A percentile compares a stretch with the other conserved stretches of the same genome.
Evolutionary conservation across 495 filamentous ascomycete genomes (phyloP).

Genomic region (Lasiosphaeria miniovina): DNA sequence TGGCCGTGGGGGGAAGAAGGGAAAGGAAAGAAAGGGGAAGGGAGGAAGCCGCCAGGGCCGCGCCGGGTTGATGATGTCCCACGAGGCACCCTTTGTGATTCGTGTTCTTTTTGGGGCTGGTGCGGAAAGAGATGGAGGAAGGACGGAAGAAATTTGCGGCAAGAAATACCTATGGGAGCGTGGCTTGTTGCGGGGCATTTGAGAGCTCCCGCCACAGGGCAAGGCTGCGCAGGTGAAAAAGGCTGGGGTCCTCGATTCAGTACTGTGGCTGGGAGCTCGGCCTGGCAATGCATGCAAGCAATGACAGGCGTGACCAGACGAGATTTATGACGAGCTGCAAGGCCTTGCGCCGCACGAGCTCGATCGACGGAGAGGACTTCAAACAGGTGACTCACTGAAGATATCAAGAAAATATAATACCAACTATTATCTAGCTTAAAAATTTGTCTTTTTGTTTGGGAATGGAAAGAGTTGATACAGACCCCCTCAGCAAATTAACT

Average conservation of each 20-base stretch:
- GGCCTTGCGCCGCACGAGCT: too few relatives aligned
- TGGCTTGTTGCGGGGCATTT: constrained; percentile 9
- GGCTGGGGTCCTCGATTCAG: not conserved
- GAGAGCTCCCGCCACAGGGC: not conserved
- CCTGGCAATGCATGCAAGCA: too few relatives aligned
- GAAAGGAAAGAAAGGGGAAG: constrained; percentile 6
- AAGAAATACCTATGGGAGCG: constrained; percentile 2
- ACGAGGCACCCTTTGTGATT: constrained; percentile 25
- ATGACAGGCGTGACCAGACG: too few relatives aligned
- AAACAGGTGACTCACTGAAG: too few relatives aligned
- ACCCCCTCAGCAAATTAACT: too few relatives aligned
- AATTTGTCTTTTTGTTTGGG: too few relatives aligned
- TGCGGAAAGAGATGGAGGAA: constrained; percentile 20
- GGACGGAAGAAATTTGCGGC: constrained; percentile 19
- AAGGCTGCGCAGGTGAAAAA: not conserved
- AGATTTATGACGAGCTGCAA: too few relatives aligned
- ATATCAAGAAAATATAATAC: too few relatives aligned
- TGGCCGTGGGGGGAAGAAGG: constrained; percentile 10
- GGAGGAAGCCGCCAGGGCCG: constrained; percentile 10
- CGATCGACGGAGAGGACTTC: too few relatives aligned
- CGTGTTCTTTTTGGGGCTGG: constrained; percentile 33
- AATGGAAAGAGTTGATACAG: too few relatives aligned
- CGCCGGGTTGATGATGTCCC: constrained; percentile 6
- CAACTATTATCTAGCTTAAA: too few relatives aligned
- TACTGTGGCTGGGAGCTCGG: too few relatives aligned